Base-by-base conservation (phyloP, 495 filamentous ascomycete genomes). In the Pseudotulostoma volvatum region DNA sequence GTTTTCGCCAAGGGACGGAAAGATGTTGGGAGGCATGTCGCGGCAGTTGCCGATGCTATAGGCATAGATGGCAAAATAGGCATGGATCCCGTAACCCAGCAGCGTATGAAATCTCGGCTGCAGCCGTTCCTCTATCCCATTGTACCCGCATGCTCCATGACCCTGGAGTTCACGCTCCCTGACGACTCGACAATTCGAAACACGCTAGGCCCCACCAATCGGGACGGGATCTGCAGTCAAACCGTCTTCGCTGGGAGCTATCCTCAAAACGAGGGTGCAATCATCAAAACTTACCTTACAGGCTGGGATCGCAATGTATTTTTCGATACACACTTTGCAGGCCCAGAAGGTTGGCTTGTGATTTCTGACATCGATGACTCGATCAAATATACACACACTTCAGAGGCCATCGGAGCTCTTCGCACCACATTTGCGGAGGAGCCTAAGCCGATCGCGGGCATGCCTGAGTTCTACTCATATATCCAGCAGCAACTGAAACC, bases 301-400 rank as follows among this genome's bases (percentile, higher is more conserved):
- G 46, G 17, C 33, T 70, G 15, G 60, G 73, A 21, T 58, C 65
- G 7, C 40, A 56, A 31, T 56, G 73, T 37, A 46, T 61, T 39
- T 39, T 68, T 78, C 71, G 64, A 63, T 38, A 94, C 84, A 1
- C 63, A 70, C 4, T 87, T 77, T 49, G 82, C 81, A 0, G 74
- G 71, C 17, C 73, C 81, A 1, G 71, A 83, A 42, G 88, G 88
- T 8, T 95, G 87, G 87, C 70, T 76, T 2, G 59, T 96, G 3
- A 77, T 96, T 41, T 90, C 82, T 23, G 88, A 96, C 50, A 78
- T 96, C 51, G 88, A 96, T 56, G 88, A 96, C 56, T 90, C 88
- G 2, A 93, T 95, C 64, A 95, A 96, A 59, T 64, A 84, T 37
- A 93, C 88, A 0, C 69, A 80, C 51, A 93, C 90, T 2, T 73